A percentile compares a stretch with the other conserved stretches of the same genome.
phyloP scores from a whole-genome alignment of 1,139 yeast species.

The Arxiozyma telluris region DNA sequence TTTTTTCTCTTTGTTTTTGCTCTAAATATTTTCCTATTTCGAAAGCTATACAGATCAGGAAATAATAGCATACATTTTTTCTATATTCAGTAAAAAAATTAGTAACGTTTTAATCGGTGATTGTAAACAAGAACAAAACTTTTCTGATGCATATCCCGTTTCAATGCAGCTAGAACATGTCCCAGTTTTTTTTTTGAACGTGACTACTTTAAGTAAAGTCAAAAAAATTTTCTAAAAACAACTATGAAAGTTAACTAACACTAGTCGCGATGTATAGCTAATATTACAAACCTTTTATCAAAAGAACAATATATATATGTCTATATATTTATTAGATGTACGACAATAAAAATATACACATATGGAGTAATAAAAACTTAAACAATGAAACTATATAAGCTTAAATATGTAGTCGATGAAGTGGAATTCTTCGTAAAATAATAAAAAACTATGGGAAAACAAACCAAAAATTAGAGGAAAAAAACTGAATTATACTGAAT shows the following conservation, averaged over 20 bases:
- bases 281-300: conserved; percentile 2
- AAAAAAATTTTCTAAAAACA: too few relatives aligned
- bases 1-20: too few relatives aligned
- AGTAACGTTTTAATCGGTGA: background rate
- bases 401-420: background rate
- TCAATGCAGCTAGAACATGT: background rate
- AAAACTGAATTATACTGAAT: background rate
- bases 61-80: background rate
- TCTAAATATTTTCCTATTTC: background rate
- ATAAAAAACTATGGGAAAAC: too few relatives aligned
- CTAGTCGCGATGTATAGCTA: background rate
- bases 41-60: background rate
- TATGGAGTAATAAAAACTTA: background rate
- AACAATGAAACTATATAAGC: background rate
- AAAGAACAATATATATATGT: background rate
- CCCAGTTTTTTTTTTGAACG: background rate
- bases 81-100: background rate
- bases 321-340: background rate
- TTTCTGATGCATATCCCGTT: background rate
- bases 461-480: background rate
- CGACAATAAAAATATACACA: background rate
- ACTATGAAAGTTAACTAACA: background rate
- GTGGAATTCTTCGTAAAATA: background rate
- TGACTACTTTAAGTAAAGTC: background rate
- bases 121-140: background rate